These are phyloP conservation scores for Teratosphaeria nubilosa DNA, from an alignment of 2,329 filamentous ascomycete genomes.

Conservation along the genomic window DNA sequence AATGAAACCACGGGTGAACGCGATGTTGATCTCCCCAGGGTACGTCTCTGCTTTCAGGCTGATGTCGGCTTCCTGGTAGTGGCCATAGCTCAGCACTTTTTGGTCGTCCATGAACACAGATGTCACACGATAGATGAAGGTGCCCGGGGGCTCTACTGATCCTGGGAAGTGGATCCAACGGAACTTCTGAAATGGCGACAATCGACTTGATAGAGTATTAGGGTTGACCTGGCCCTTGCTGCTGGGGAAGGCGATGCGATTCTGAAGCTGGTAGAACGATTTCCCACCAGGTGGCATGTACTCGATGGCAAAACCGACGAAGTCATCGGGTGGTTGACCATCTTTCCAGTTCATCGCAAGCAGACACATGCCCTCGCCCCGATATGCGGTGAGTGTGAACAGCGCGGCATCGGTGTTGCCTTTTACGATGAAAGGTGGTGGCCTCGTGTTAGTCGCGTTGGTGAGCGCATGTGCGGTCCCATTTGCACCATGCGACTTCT, in stretches of 20 bases:
- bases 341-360: conserved; percentile 1
- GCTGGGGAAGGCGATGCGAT: neutral
- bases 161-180: neutral
- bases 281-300: neutral
- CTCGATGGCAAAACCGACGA: neutral
- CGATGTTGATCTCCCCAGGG: neutral
- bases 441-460: neutral
- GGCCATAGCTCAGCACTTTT: neutral
- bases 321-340: neutral
- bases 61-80: neutral
- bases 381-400: neutral
- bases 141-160: neutral
- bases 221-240: neutral
- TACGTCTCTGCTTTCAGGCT: neutral
- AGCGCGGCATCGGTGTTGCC: neutral
- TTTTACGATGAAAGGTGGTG: neutral
- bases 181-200: neutral
- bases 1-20: neutral
- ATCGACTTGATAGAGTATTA: neutral
- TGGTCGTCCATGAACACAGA: neutral
- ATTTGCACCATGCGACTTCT: neutral
- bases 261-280: neutral
- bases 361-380: neutral
- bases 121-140: neutral
- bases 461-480: neutral